A percentile compares a stretch with the other conserved stretches of the same genome.
These are phyloP conservation scores for Xylaria flabelliformis DNA, from an alignment of 495 filamentous ascomycete genomes.

Conservation along the genomic window DNA sequence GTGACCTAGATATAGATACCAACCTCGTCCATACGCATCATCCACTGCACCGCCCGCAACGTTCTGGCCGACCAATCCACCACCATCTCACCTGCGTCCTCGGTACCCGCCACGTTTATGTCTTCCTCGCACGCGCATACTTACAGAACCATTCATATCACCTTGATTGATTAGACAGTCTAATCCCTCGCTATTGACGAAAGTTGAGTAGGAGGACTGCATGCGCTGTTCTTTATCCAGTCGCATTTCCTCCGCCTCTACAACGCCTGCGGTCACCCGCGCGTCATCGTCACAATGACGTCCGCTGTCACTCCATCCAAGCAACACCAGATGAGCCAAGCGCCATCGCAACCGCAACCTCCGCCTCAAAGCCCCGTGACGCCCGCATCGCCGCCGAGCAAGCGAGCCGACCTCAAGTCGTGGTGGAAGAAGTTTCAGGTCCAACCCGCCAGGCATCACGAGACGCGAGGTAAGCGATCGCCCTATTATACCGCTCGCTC, in stretches of 20 bases:
- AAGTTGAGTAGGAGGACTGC: neutral
- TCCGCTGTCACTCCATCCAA: conserved; percentile 41
- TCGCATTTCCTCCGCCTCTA: conserved; percentile 11
- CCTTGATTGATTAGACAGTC: neutral
- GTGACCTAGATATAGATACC: neutral
- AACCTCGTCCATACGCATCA: neutral
- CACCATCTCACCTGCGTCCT: conserved; percentile 10
- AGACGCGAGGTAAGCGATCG: conserved; percentile 70
- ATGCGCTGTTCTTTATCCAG: conserved; percentile 10
- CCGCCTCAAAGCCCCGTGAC: conserved; percentile 32
- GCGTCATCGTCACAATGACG: conserved; percentile 43
- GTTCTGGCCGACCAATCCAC: conserved; percentile 6
- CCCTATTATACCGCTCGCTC: conserved; percentile 26
- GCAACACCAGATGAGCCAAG: conserved; percentile 36
- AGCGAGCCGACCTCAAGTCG: conserved; percentile 74
- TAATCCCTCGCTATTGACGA: neutral
- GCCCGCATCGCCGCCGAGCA: conserved; percentile 68
- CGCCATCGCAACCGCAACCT: conserved; percentile 29
- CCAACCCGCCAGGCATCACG: conserved; percentile 69
- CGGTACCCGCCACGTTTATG: conserved; percentile 19
- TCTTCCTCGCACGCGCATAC: conserved; percentile 9
- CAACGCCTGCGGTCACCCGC: conserved; percentile 31
- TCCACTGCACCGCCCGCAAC: neutral
- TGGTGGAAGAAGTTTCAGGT: conserved; percentile 94
- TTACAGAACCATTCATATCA: neutral